Evolutionary conservation across 441 rosid species (phyloP).

Genomic region (Populus tomentosa): DNA sequence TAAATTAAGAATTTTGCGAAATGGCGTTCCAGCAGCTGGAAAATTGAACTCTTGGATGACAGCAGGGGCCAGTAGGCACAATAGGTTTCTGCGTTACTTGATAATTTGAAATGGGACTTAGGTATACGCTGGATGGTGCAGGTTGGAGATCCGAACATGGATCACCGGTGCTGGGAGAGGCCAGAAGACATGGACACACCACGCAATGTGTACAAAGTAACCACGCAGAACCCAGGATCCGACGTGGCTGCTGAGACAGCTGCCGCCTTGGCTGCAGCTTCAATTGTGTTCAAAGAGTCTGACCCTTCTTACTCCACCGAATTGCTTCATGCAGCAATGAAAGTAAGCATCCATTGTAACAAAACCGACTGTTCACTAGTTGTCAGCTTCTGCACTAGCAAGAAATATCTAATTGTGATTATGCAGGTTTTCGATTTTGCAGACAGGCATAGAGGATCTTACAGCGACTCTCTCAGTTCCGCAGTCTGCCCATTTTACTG

Average conservation of each 20-base stretch:
- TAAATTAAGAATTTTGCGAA: neutral
- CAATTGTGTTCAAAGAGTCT: slow-evolving; percentile 58
- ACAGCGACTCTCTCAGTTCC: slow-evolving; percentile 56
- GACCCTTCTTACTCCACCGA: slow-evolving; percentile 58
- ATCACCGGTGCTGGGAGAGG: slow-evolving; percentile 30
- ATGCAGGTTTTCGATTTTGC: slow-evolving; percentile 58
- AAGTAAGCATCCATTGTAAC: slow-evolving; percentile 21
- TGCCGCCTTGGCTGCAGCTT: slow-evolving; percentile 68
- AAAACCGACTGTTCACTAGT: neutral
- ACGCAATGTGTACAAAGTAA: slow-evolving; percentile 55
- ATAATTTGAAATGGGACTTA: neutral
- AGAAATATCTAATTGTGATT: neutral
- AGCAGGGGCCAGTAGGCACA: neutral
- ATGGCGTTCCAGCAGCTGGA: neutral
- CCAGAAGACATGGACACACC: slow-evolving; percentile 75
- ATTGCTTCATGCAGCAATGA: slow-evolving; percentile 48
- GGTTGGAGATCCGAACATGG: slow-evolving; percentile 70
- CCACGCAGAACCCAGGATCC: slow-evolving; percentile 57
- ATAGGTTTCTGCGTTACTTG: neutral
- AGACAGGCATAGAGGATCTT: slow-evolving; percentile 59
- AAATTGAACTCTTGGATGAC: neutral
- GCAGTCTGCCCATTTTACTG: slow-evolving; percentile 77
- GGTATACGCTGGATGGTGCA: slow-evolving; percentile 19
- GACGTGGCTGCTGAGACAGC: slow-evolving; percentile 75
- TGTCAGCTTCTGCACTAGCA: neutral